Evolutionary conservation across 768 basidiomycete species (phyloP).

Genomic region (Trametes cubensis): DNA sequence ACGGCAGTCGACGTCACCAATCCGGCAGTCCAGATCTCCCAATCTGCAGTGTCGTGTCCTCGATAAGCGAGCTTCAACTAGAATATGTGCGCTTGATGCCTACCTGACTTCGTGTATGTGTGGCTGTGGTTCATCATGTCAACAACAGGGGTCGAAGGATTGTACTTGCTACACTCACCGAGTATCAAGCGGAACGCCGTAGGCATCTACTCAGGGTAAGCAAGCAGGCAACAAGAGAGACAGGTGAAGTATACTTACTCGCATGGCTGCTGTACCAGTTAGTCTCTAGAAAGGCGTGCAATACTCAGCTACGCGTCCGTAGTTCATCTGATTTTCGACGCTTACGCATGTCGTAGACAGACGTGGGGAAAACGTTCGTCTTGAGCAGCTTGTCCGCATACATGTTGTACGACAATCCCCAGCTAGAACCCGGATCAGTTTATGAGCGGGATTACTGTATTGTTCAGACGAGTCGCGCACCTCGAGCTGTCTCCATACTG

Average conservation of each 20-base stretch:
- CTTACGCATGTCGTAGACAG: slow-evolving; percentile 40
- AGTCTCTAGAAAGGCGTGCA: slow-evolving; percentile 30
- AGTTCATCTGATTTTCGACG: too few species aligned
- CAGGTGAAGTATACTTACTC: slow-evolving; percentile 19
- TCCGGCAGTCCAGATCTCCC: slow-evolving; percentile 44
- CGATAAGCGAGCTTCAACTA: not conserved
- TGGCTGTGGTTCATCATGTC: slow-evolving; percentile 30
- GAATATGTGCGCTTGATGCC: not conserved
- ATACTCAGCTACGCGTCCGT: too few species aligned
- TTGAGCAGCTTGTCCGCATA: slow-evolving; percentile 44
- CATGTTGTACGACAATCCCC: slow-evolving; percentile 44
- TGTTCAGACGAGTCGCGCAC: slow-evolving; percentile 29
- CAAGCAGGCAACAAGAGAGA: too few species aligned
- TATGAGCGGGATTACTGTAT: not conserved
- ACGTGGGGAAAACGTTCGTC: slow-evolving; percentile 39
- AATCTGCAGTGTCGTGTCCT: slow-evolving; percentile 32
- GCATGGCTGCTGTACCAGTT: slow-evolving; percentile 40
- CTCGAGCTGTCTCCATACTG: slow-evolving; percentile 58
- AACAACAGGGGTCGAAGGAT: not conserved
- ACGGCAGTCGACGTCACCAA: slow-evolving; percentile 36
- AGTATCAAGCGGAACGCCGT: slow-evolving; percentile 42
- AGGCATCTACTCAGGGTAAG: slow-evolving; percentile 22
- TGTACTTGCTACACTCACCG: slow-evolving; percentile 24
- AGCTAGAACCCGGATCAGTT: slow-evolving; percentile 20
- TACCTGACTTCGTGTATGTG: slow-evolving; percentile 43